phyloP scores from a whole-genome alignment of 371 early-diverging fungal species.

The Haplosporangium sp. region DNA sequence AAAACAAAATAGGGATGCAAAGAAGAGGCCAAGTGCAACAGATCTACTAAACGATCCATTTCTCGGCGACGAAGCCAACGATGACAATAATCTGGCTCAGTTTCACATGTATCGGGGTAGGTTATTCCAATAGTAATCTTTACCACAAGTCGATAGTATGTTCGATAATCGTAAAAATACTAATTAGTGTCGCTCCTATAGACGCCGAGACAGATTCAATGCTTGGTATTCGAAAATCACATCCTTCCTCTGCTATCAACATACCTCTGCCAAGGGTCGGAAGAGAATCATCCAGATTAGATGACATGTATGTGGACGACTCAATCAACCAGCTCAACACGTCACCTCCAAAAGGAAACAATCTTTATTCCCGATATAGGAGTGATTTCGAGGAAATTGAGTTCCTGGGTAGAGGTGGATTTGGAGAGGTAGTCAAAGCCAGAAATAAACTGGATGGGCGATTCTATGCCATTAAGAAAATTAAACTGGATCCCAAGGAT shows the following conservation, averaged over 20 bases:
- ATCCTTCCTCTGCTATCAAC: slow-evolving; percentile 30
- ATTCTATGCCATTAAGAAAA: slow-evolving; percentile 93
- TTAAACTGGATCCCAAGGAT: slow-evolving; percentile 79
- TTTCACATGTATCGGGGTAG: slow-evolving; percentile 53
- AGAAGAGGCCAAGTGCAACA: slow-evolving; percentile 73
- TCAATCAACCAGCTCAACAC: slow-evolving; percentile 52
- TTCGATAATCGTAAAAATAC: neutral
- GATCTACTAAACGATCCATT: slow-evolving; percentile 79
- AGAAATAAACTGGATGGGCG: slow-evolving; percentile 87
- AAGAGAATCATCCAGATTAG: slow-evolving; percentile 44
- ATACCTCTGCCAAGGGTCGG: slow-evolving; percentile 35
- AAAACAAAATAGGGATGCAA: slow-evolving; percentile 61
- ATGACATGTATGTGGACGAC: slow-evolving; percentile 54
- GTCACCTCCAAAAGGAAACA: slow-evolving; percentile 29
- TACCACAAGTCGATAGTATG: neutral
- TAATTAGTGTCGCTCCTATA: neutral
- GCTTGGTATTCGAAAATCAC: slow-evolving; percentile 23
- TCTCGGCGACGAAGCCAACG: slow-evolving; percentile 59
- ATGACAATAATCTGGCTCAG: slow-evolving; percentile 52
- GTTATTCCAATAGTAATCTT: neutral
- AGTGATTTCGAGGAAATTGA: slow-evolving; percentile 94
- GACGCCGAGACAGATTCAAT: slow-evolving; percentile 32
- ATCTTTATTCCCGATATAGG: slow-evolving; percentile 75
- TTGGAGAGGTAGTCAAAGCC: slow-evolving; percentile 95
- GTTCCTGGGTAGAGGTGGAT: slow-evolving; percentile 92